A percentile compares a stretch with the other conserved stretches of the same genome.
Evolutionary conservation across 768 basidiomycete genomes (phyloP).

Genomic region (Agaricus subrufescens): DNA sequence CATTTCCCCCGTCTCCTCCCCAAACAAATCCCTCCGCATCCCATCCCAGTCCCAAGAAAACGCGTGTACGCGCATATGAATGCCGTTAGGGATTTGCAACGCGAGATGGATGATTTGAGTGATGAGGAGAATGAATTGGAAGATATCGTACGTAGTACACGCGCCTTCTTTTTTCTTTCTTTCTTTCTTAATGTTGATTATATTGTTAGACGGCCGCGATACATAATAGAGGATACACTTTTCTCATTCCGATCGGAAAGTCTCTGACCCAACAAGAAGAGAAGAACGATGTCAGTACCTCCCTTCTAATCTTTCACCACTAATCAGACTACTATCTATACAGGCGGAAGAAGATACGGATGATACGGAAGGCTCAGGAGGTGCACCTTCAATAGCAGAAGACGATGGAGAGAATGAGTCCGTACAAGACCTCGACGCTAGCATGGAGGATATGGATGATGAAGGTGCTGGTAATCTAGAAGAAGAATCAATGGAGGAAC

Average conservation of each 20-base stretch:
- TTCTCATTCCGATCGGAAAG: slow-evolving; percentile 70
- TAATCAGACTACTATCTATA: background rate
- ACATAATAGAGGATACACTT: slow-evolving; percentile 61
- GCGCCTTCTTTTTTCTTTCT: background rate
- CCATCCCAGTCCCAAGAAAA: slow-evolving; percentile 49
- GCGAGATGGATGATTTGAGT: slow-evolving; percentile 80
- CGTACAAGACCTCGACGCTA: slow-evolving; percentile 54
- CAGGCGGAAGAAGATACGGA: slow-evolving; percentile 17
- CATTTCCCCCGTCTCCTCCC: slow-evolving; percentile 66
- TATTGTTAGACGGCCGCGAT: slow-evolving; percentile 47
- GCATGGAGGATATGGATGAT: slow-evolving; percentile 55
- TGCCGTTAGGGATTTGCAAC: slow-evolving; percentile 59
- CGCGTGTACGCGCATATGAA: slow-evolving; percentile 55
- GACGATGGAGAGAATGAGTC: slow-evolving; percentile 49
- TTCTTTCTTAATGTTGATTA: slow-evolving; percentile 2
- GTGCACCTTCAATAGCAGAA: slow-evolving; percentile 36
- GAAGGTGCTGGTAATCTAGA: slow-evolving; percentile 39
- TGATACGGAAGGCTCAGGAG: slow-evolving; percentile 45
- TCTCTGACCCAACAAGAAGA: slow-evolving; percentile 74
- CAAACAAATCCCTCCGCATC: slow-evolving; percentile 59
- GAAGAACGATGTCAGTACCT: slow-evolving; percentile 67
- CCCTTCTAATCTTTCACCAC: background rate
- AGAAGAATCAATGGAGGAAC: slow-evolving; percentile 35
- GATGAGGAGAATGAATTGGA: slow-evolving; percentile 85
- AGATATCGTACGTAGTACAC: slow-evolving; percentile 47